A percentile compares a stretch with the other conserved stretches of the same genome.
phyloP scores from a whole-genome alignment of 208 protist species.

The Phytomonas francai region DNA sequence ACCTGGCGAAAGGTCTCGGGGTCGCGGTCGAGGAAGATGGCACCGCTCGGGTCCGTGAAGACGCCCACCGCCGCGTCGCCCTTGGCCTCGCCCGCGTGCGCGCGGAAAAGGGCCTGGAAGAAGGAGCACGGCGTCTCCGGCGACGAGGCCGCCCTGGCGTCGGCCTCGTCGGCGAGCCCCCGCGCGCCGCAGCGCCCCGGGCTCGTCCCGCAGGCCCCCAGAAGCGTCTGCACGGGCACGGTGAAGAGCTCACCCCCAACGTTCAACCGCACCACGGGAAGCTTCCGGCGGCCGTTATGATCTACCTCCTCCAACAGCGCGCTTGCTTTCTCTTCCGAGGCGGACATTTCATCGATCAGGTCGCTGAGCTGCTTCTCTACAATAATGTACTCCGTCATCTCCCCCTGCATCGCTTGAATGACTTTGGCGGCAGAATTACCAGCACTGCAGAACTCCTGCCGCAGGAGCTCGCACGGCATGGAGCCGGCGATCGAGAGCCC shows the following conservation, averaged over 20 bases:
- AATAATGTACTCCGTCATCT: conserved; percentile 15
- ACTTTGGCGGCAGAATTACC: conserved; percentile 13
- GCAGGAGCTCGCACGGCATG: not conserved
- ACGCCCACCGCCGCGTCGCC: conserved; percentile 16
- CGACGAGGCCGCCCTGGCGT: too few relatives aligned
- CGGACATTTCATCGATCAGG: conserved; percentile 9
- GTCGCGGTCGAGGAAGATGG: conserved; percentile 85
- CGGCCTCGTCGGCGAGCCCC: not conserved
- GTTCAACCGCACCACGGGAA: conserved; percentile 47
- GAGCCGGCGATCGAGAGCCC: not conserved
- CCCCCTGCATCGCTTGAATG: conserved; percentile 14
- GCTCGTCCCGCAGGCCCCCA: conserved; percentile 18
- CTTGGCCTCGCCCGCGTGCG: not conserved
- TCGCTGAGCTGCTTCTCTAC: conserved; percentile 17
- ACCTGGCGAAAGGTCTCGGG: conserved; percentile 69
- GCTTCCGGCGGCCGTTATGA: conserved; percentile 8
- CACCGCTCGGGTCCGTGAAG: conserved; percentile 40
- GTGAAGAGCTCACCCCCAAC: conserved; percentile 78
- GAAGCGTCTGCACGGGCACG: conserved; percentile 51
- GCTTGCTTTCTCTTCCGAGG: conserved; percentile 7
- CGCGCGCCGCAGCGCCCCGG: conserved; percentile 2
- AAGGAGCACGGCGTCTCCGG: conserved; percentile 4
- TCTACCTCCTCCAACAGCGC: conserved; percentile 17
- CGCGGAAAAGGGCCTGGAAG: conserved; percentile 27
- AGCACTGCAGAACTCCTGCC: conserved; percentile 14